phyloP scores from a whole-genome alignment of 306 rosid genomes.

The Mimosa bimucronata region DNA sequence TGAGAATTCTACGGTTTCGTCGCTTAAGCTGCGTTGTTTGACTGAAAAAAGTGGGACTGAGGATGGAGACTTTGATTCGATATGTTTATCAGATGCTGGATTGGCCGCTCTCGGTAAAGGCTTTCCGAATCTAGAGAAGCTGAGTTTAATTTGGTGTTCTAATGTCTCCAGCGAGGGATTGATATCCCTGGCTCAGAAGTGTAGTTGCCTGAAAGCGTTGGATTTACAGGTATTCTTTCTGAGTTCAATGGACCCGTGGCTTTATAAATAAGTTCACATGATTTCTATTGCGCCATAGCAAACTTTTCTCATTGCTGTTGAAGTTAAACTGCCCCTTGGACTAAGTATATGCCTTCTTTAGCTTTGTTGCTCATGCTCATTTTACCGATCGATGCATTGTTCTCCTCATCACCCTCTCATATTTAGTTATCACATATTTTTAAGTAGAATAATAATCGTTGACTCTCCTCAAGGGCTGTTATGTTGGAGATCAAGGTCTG shows the following conservation, averaged over 20 bases:
- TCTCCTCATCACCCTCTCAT: conserved; percentile 8
- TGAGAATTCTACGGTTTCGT: conserved; percentile 30
- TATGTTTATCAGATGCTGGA: conserved; percentile 72
- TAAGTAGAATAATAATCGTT: conserved; percentile 30
- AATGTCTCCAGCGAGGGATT: conserved; percentile 71
- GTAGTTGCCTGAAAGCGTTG: conserved; percentile 66
- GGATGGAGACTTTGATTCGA: conserved; percentile 50
- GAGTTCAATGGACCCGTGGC: not conserved
- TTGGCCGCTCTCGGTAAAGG: conserved; percentile 72
- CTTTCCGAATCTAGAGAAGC: conserved; percentile 75
- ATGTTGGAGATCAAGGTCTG: conserved; percentile 89
- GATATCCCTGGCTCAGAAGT: conserved; percentile 60
- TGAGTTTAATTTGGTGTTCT: conserved; percentile 93
- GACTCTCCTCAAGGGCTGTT: conserved; percentile 76
- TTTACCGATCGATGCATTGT: conserved; percentile 22
- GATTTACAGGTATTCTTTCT: conserved; percentile 74
- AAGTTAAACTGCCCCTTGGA: not conserved
- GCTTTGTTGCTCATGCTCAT: not conserved
- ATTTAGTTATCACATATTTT: not conserved
- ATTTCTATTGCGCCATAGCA: not conserved
- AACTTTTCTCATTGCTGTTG: not conserved
- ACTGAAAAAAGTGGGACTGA: conserved; percentile 47
- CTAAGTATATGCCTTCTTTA: conserved; percentile 16
- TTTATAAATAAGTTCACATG: not conserved
- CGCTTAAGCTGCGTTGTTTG: conserved; percentile 42